Evolutionary conservation across 305 asterid genomes (phyloP).

Genomic region (Plantago coronopus): DNA sequence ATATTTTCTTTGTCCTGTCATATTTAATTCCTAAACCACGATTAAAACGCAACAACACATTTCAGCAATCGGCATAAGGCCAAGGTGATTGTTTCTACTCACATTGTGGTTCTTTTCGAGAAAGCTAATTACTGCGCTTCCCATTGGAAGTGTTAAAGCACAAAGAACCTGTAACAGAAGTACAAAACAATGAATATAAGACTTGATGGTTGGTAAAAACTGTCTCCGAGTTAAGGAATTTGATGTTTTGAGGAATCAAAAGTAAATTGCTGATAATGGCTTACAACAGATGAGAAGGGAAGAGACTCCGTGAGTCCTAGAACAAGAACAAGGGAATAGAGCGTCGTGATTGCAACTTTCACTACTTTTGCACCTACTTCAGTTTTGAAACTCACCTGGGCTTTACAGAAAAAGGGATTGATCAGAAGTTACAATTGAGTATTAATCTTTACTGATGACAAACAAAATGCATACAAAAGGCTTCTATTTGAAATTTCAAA

Average conservation of each 20-base stretch:
- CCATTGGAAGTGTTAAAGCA: slow-evolving; percentile 65
- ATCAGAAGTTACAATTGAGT: neutral
- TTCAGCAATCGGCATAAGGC: neutral
- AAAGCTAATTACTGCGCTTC: slow-evolving; percentile 46
- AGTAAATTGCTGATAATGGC: slow-evolving; percentile 19
- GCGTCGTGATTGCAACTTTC: slow-evolving; percentile 42
- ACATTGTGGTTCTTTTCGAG: slow-evolving; percentile 63
- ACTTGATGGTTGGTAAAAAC: neutral
- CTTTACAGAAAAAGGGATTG: slow-evolving; percentile 10
- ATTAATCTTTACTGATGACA: neutral
- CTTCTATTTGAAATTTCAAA: slow-evolving; percentile 26
- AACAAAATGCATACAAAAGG: slow-evolving; percentile 20
- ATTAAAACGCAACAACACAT: neutral
- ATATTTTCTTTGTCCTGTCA: slow-evolving; percentile 58
- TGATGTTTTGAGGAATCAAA: neutral
- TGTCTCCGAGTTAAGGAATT: neutral
- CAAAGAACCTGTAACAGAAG: slow-evolving; percentile 57
- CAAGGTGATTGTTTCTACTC: slow-evolving; percentile 25
- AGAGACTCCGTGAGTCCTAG: slow-evolving; percentile 63
- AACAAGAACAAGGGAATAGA: slow-evolving; percentile 51
- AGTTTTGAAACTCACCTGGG: slow-evolving; percentile 80
- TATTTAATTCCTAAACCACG: neutral
- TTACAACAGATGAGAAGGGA: slow-evolving; percentile 67
- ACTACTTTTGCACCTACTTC: slow-evolving; percentile 60
- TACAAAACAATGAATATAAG: neutral